Percentiles rank a stretch among this genome's conserved stretches.
Conservation (phyloP, 495 filamentous ascomycete genomes). For the Peziza echinospora region DNA sequence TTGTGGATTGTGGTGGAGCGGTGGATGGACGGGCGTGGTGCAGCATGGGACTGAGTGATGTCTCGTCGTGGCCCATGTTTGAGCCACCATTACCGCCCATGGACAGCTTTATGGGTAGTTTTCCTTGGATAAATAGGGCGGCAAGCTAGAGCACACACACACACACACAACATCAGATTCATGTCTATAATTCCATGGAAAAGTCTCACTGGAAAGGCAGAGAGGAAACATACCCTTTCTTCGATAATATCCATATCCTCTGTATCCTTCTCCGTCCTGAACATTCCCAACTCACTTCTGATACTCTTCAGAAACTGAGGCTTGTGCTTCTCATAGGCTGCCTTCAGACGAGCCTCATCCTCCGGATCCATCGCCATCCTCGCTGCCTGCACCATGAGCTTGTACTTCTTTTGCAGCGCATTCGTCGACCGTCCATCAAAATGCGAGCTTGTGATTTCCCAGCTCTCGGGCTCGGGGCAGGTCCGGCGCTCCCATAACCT, state of each 20-base stretch:
- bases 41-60: no score
- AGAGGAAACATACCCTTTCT: neutral
- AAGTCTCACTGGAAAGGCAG: neutral
- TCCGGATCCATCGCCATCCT: neutral
- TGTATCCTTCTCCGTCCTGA: constrained; percentile 18
- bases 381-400: neutral
- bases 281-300: constrained; percentile 2
- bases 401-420: neutral
- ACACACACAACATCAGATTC: no score
- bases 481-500: neutral
- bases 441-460: neutral
- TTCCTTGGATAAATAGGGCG: neutral
- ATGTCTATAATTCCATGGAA: neutral
- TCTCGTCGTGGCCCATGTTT: no score
- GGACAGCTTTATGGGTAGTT: neutral
- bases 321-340: neutral
- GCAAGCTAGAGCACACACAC: neutral
- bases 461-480: neutral
- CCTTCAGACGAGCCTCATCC: neutral
- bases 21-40: no score
- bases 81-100: no score
- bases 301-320: neutral
- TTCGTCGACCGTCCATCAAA: neutral
- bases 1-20: no score
- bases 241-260: constrained; percentile 14